phyloP scores from a whole-genome alignment of 495 filamentous ascomycete genomes.

The Parathielavia hyrcaniae region DNA sequence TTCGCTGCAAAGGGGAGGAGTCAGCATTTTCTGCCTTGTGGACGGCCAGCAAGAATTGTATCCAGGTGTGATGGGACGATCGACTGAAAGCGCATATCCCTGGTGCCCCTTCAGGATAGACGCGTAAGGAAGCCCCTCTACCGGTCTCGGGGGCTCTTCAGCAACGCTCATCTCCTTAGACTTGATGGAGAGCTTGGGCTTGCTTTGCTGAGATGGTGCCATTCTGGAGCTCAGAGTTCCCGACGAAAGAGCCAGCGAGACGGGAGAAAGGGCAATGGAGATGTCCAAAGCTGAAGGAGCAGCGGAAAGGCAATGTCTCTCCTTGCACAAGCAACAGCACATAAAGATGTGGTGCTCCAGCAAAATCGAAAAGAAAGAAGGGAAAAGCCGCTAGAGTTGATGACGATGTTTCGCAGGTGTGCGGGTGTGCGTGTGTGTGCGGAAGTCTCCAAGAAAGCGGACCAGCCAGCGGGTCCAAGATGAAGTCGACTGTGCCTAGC shows the following conservation, averaged over 20 bases:
- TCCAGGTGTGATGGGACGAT: neutral
- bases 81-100: neutral
- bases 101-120: slow-evolving; percentile 30
- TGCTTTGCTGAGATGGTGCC: slow-evolving; percentile 4
- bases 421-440: neutral
- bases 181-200: slow-evolving; percentile 15
- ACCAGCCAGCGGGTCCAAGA: neutral
- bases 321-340: neutral
- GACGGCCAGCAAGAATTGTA: neutral
- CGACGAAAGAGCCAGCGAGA: neutral
- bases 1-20: slow-evolving; percentile 50
- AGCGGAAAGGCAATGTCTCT: neutral
- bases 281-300: neutral
- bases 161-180: slow-evolving; percentile 6
- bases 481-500: neutral
- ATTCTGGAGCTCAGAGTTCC: neutral
- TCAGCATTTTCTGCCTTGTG: neutral
- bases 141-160: slow-evolving; percentile 9
- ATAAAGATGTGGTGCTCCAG: neutral
- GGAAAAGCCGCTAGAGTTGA: neutral
- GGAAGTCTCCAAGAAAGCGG: neutral
- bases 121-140: slow-evolving; percentile 27
- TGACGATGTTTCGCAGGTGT: too few relatives aligned
- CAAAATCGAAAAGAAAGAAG: neutral
- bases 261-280: neutral